Conservation (phyloP, 83 land plant genomes). For the Diphasiastrum complanatum region DNA sequence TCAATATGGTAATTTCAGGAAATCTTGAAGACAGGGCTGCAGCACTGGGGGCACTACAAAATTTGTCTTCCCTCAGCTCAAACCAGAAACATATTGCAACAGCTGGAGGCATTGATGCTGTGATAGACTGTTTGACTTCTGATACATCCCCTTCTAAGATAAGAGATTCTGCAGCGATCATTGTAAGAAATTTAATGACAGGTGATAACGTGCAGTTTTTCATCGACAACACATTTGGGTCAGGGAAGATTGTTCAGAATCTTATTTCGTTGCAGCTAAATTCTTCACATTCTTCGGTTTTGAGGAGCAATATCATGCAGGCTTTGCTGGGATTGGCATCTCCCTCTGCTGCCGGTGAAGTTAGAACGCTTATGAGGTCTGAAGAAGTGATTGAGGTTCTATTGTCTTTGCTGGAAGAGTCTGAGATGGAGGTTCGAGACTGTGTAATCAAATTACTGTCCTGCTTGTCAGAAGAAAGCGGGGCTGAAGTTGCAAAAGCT, state of each 20-base stretch:
- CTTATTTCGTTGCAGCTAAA: slow-evolving; percentile 28
- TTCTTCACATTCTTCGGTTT: background rate
- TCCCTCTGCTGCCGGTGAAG: too few relatives aligned
- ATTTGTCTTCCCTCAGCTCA: background rate
- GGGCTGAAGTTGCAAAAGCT: too few relatives aligned
- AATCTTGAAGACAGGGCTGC: background rate
- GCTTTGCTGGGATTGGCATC: slow-evolving; percentile 31
- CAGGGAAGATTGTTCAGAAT: slow-evolving; percentile 17
- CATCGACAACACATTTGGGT: too few relatives aligned
- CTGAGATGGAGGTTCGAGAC: too few relatives aligned
- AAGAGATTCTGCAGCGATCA: background rate
- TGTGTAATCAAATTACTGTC: too few relatives aligned
- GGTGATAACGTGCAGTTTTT: too few relatives aligned
- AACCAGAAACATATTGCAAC: background rate
- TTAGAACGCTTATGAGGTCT: too few relatives aligned
- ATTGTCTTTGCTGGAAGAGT: too few relatives aligned
- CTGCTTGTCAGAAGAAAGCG: too few relatives aligned
- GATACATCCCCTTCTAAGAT: background rate
- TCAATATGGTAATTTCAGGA: background rate
- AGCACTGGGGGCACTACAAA: slow-evolving; percentile 2
- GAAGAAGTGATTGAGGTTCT: too few relatives aligned
- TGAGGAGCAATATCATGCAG: slow-evolving; percentile 32
- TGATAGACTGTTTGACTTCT: background rate
- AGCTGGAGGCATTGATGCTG: background rate
- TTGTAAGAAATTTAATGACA: background rate